Percentiles rank a stretch among this genome's conserved stretches.
Conservation (phyloP, 1,284 basidiomycete genomes). For the Puccinia sorghi region DNA sequence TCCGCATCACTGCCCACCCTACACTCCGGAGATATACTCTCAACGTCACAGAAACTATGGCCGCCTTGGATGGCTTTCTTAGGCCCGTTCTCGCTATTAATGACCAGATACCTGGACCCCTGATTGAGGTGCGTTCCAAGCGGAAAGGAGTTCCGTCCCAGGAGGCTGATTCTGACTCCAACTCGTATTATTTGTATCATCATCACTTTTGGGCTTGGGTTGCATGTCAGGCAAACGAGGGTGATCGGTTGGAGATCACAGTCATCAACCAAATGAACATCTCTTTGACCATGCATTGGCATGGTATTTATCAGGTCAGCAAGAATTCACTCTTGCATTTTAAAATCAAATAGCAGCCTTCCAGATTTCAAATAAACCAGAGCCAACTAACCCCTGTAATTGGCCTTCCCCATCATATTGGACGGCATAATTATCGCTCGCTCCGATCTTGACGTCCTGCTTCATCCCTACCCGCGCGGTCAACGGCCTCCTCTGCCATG, state of each 20-base stretch:
- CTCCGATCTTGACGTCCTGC: too few relatives aligned
- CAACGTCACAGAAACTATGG: slow-evolving; percentile 52
- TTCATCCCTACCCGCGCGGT: too few relatives aligned
- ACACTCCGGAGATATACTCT: slow-evolving; percentile 54
- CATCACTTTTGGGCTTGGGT: too few relatives aligned
- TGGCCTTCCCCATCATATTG: too few relatives aligned
- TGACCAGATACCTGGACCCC: slow-evolving; percentile 62
- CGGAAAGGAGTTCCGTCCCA: background rate
- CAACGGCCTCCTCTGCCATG: too few relatives aligned
- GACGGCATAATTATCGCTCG: too few relatives aligned
- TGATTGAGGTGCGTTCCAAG: slow-evolving; percentile 58
- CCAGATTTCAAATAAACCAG: too few relatives aligned
- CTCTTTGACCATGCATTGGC: slow-evolving; percentile 61
- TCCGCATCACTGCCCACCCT: slow-evolving; percentile 52
- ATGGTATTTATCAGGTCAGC: slow-evolving; percentile 61
- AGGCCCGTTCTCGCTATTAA: slow-evolving; percentile 63
- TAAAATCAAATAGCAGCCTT: too few relatives aligned
- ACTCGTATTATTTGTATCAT: too few relatives aligned
- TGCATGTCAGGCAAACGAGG: slow-evolving; percentile 37
- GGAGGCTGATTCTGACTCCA: background rate
- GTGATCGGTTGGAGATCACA: slow-evolving; percentile 61
- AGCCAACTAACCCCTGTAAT: too few relatives aligned
- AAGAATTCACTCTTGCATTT: background rate
- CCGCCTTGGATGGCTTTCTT: slow-evolving; percentile 59
- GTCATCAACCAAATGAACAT: slow-evolving; percentile 61